Percentiles rank a stretch among this genome's conserved stretches.
These are phyloP conservation scores for Ambispora gerdemannii DNA, from an alignment of 192 early-diverging fungal species.

Conservation along the genomic window DNA sequence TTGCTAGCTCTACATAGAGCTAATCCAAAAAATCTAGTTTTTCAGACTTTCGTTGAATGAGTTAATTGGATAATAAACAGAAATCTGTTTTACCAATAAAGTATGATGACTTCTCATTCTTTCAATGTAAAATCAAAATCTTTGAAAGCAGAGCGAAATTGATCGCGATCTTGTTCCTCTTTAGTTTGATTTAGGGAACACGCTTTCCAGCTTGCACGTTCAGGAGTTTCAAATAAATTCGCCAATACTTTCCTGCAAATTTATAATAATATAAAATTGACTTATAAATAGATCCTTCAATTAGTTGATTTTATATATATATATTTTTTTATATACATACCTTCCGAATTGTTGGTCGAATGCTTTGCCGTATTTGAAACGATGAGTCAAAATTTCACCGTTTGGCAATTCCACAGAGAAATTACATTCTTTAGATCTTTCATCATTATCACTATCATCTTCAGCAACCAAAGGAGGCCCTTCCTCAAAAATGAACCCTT, in stretches of 20 bases:
- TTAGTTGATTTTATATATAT: not conserved
- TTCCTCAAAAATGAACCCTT: not conserved
- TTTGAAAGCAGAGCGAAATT: constrained; percentile 44
- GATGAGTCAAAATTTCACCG: constrained; percentile 44
- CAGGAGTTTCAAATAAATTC: constrained; percentile 58
- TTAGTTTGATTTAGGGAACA: constrained; percentile 65
- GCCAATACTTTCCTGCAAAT: constrained; percentile 58
- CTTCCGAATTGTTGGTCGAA: constrained; percentile 83
- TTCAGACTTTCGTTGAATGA: no score
- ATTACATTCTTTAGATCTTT: constrained; percentile 26
- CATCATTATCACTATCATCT: no score
- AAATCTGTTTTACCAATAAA: no score
- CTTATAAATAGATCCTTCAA: constrained; percentile 6
- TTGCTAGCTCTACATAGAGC: no score
- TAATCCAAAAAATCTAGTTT: no score
- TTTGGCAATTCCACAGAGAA: constrained; percentile 60
- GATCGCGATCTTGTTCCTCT: constrained; percentile 48
- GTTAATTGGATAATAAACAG: no score
- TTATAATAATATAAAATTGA: not conserved
- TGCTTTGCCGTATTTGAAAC: constrained; percentile 38
- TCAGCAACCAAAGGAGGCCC: no score
- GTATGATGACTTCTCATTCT: no score
- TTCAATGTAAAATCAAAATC: constrained; percentile 35
- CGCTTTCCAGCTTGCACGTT: constrained; percentile 78
- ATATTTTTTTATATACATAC: constrained; percentile 23